Conservation (phyloP, 805 yeast species). For the Maudiozyma turicensis region DNA sequence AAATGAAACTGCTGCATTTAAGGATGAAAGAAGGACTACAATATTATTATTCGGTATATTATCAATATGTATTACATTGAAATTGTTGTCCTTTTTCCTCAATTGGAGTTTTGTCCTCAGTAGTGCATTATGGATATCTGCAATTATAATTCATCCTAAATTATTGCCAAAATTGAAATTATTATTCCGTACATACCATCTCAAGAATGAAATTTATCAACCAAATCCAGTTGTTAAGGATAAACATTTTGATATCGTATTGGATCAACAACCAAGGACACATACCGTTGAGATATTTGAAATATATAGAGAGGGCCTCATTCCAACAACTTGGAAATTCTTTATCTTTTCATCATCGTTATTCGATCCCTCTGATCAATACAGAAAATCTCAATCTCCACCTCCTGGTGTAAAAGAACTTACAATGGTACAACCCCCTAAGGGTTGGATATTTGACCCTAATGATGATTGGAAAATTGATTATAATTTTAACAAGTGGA, state of each 20-base stretch:
- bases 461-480: constrained; percentile 62
- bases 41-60: constrained; percentile 40
- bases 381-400: constrained; percentile 38
- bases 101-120: constrained; percentile 60
- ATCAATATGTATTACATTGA: constrained; percentile 30
- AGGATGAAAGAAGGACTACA: constrained; percentile 59
- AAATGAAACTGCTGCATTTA: constrained; percentile 58
- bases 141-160: constrained; percentile 54
- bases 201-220: background rate
- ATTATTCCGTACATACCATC: background rate
- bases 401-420: constrained; percentile 58
- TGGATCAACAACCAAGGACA: constrained; percentile 56
- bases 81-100: constrained; percentile 40
- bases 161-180: constrained; percentile 11
- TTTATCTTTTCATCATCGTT: constrained; percentile 45
- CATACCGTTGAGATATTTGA: constrained; percentile 70
- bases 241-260: constrained; percentile 33
- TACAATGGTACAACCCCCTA: constrained; percentile 53
- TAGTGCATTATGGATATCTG: constrained; percentile 44
- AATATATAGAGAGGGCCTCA: constrained; percentile 53
- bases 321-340: constrained; percentile 53
- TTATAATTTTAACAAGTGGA: constrained; percentile 42
- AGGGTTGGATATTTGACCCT: constrained; percentile 60
- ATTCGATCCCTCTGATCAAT: constrained; percentile 42
- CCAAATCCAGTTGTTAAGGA: background rate